Evolutionary conservation across 2,329 filamentous ascomycete species (phyloP), one percentile per base, ranked within the genome.

Genomic region (Apiospora kogelbergensis): DNA sequence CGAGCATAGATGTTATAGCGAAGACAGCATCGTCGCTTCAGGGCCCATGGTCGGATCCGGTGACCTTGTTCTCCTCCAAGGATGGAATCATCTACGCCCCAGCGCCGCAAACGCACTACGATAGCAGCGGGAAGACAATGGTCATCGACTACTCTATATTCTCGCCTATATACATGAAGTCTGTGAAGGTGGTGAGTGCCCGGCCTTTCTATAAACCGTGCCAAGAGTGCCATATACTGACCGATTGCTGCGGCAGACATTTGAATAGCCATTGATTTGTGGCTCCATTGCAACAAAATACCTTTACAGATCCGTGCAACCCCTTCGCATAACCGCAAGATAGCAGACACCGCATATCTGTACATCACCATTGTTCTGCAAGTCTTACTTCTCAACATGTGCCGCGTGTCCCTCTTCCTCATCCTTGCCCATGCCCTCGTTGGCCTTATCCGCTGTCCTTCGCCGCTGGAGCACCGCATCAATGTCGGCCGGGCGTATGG

Each of bases 351-450:
- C 6, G 26, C n/a, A 60, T 3, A 11, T 37, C 13, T 6, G 37
- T n/a, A 4, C 10, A 37, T 13, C 11, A 45, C 7, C 26, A 60
- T 9, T 11, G 17, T 60, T 10, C 13, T 11, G 20, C 17, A 15
- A 13, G 9, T 13, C 10, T n/a, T 11, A 37, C 63, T 65, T 65
- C n/a, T 73, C 70, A 10, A 70, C 22, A 22, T 73, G 70, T 1
- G n/a, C 33, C 10, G 67, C 45, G 3, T 42, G 46, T 1, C 66
- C 70, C 64, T 72, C 70, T 63, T 73, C 70, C 42, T 70, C 67
- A 24, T 72, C 71, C 26, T 67, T 66, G 42, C 30, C 42, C 37
- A 42, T 7, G 10, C 40, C 53, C 7, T 22, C 33, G 22, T 70
- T 69, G 2, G 67, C 67, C 41, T 42, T 42, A 6, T 67, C 66